These are phyloP conservation scores for Rhizopogon sp. DNA, from an alignment of 768 basidiomycete genomes.

Conservation along the genomic window DNA sequence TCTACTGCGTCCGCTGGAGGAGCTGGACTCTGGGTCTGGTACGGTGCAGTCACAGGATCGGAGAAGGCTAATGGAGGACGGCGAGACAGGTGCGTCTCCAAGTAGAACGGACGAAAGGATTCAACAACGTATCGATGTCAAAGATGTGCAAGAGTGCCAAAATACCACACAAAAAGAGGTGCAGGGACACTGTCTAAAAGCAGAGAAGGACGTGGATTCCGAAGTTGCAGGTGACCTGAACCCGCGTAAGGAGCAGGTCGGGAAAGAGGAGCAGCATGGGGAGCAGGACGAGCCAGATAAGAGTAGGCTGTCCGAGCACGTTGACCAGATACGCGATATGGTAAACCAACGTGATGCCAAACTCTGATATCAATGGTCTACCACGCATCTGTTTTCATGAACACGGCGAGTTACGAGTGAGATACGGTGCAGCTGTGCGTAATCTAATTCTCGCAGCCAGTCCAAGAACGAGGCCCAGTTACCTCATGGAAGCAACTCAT, in stretches of 20 bases:
- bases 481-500: not conserved
- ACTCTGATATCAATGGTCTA: conserved; percentile 9
- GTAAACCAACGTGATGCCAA: conserved; percentile 16
- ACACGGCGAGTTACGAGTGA: no score
- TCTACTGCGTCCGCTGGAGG: conserved; percentile 9
- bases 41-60: conserved; percentile 16
- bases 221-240: not conserved
- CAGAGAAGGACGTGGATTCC: not conserved
- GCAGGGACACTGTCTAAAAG: not conserved
- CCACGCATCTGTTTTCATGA: not conserved
- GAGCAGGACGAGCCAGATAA: conserved; percentile 3
- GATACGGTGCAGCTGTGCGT: no score
- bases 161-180: not conserved
- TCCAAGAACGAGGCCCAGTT: not conserved
- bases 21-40: conserved; percentile 5
- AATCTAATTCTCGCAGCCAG: no score
- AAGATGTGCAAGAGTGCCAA: not conserved
- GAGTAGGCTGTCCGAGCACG: conserved; percentile 8
- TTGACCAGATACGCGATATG: conserved; percentile 16
- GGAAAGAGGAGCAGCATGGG: not conserved
- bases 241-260: not conserved
- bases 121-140: conserved; percentile 4
- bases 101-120: not conserved
- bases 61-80: conserved; percentile 10
- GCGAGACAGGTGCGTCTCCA: not conserved